Conservation (phyloP, 1,139 yeast genomes). For the Yamadazyma dendronema region DNA sequence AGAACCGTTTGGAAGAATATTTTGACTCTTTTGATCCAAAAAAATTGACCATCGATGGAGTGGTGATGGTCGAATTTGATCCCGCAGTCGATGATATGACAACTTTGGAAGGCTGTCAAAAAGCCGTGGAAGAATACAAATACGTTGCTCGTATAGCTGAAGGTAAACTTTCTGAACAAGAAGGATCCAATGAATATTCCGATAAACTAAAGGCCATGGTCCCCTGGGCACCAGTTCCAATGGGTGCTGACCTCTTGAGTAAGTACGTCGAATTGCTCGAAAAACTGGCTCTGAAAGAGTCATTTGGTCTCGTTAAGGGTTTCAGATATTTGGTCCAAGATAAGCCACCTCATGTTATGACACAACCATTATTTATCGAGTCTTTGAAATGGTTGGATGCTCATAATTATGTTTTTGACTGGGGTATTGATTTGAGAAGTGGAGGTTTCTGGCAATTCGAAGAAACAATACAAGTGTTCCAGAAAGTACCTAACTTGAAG, state of each 20-base stretch:
- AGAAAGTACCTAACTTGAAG: constrained; percentile 21
- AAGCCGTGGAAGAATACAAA: constrained; percentile 15
- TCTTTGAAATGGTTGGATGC: constrained; percentile 29
- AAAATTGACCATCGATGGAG: constrained; percentile 13
- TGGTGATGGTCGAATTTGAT: constrained; percentile 15
- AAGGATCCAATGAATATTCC: constrained; percentile 13
- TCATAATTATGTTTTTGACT: constrained; percentile 29
- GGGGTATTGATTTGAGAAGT: constrained; percentile 38
- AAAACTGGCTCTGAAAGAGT: constrained; percentile 2
- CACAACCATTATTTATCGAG: constrained; percentile 21
- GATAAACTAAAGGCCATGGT: constrained; percentile 14
- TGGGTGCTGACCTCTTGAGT: constrained; percentile 12
- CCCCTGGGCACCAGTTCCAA: constrained; percentile 20
- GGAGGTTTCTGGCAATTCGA: constrained; percentile 39
- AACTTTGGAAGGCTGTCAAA: constrained; percentile 12
- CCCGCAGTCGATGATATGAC: constrained; percentile 9
- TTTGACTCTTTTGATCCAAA: constrained; percentile 3
- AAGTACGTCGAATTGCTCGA: constrained; percentile 11
- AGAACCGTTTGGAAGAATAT: constrained; percentile 17
- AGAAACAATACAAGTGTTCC: constrained; percentile 24
- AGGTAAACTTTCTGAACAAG: constrained; percentile 10
- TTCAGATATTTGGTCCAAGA: constrained; percentile 42
- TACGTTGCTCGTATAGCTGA: constrained; percentile 11
- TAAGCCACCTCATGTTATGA: constrained; percentile 32
- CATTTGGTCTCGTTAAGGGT: constrained; percentile 23